Percentiles rank a stretch among this genome's conserved stretches.
Conservation (phyloP, 768 basidiomycete species). For the Boletellus sp. region DNA sequence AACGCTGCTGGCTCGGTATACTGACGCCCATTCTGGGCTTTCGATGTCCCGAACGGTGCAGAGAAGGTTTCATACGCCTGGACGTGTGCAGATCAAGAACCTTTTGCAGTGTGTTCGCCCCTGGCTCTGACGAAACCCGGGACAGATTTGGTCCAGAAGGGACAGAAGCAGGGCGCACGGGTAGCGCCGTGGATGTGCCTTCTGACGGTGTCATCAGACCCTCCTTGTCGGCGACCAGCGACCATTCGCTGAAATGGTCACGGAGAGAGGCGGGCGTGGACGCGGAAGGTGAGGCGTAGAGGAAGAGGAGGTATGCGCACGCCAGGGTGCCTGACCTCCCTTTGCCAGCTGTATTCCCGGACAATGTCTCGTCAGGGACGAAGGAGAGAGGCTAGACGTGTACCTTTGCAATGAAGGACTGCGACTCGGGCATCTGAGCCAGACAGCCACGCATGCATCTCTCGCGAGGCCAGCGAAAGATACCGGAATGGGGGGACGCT, state of each 20-base stretch:
- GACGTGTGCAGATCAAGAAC: constrained; percentile 69
- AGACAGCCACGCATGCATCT: constrained; percentile 70
- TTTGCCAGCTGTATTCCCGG: constrained; percentile 55
- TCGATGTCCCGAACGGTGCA: constrained; percentile 4
- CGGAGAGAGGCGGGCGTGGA: constrained; percentile 13
- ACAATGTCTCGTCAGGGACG: constrained; percentile 4
- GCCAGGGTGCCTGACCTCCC: constrained; percentile 85
- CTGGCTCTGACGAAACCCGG: constrained; percentile 16
- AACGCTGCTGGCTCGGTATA: constrained; percentile 79
- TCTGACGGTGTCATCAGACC: constrained; percentile 10
- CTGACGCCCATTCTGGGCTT: constrained; percentile 59
- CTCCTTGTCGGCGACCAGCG: constrained; percentile 20
- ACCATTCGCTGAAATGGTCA: constrained; percentile 20
- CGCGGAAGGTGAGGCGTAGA: constrained; percentile 45
- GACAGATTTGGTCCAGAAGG: constrained; percentile 5
- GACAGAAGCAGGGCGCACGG: neutral
- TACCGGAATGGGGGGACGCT: constrained; percentile 77
- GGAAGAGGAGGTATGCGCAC: constrained; percentile 73
- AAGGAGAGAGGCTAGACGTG: neutral
- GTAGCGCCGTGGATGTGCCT: neutral
- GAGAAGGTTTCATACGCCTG: constrained; percentile 55
- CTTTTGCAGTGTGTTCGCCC: constrained; percentile 41
- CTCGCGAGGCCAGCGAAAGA: constrained; percentile 67
- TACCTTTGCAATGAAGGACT: constrained; percentile 87
- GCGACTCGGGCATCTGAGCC: constrained; percentile 64